These are phyloP conservation scores for Wickerhamiella brachini DNA, from an alignment of 805 yeast species.

Conservation along the genomic window DNA sequence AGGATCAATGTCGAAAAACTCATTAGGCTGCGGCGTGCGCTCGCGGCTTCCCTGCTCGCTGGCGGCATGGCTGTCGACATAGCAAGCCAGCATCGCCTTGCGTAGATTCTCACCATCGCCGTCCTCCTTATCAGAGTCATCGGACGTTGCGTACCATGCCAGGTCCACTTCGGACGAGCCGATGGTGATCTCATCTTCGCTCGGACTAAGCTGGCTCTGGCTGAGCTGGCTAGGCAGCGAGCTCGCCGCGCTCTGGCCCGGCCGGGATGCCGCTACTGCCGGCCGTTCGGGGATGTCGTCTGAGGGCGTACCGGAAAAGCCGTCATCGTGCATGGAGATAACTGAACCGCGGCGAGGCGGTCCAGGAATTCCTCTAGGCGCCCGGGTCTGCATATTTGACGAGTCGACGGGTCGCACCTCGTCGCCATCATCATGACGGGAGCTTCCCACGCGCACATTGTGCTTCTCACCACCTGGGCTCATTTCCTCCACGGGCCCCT, in stretches of 20 bases:
- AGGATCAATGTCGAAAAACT: neutral
- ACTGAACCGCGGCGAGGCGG: neutral
- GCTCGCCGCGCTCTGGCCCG: neutral
- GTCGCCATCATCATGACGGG: neutral
- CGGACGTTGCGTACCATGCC: neutral
- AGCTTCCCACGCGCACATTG: neutral
- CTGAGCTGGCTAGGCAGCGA: neutral
- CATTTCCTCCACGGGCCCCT: neutral
- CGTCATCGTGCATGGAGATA: neutral
- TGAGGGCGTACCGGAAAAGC: too few relatives aligned
- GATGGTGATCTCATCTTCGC: neutral
- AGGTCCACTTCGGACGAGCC: neutral
- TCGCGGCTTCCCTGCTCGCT: neutral
- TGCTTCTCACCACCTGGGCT: neutral
- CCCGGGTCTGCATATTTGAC: neutral
- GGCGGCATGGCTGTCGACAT: neutral
- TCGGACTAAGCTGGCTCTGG: neutral
- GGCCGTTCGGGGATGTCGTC: neutral
- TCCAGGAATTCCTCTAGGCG: neutral
- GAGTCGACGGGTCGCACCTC: neutral
- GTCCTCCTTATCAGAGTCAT: neutral
- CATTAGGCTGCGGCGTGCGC: neutral
- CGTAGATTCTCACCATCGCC: neutral
- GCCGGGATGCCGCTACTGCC: neutral
- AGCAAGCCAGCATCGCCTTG: constrained; percentile 1